Evolutionary conservation across 805 yeast genomes (phyloP).

Genomic region (Metschnikowia santaceciliae): DNA sequence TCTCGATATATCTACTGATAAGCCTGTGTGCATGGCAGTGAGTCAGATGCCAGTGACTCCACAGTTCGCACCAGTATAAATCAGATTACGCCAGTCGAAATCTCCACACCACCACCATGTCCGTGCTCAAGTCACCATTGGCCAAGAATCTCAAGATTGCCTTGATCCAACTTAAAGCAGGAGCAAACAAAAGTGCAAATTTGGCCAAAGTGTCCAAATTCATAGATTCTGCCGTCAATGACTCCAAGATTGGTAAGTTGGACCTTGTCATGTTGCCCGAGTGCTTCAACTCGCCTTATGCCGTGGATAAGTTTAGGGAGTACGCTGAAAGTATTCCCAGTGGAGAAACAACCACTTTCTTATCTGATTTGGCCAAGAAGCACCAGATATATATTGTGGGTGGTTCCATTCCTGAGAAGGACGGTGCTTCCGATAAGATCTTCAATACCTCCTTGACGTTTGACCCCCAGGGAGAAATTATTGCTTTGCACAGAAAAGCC

Average conservation of each 20-base stretch:
- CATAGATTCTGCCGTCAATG: conserved; percentile 55
- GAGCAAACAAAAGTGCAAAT: conserved; percentile 77
- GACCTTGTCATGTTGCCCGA: conserved; percentile 88
- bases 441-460: conserved; percentile 76
- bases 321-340: conserved; percentile 85
- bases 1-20: too few species aligned
- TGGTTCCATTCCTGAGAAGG: conserved; percentile 85
- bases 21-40: neutral
- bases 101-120: conserved; percentile 6
- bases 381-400: conserved; percentile 69
- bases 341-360: conserved; percentile 62
- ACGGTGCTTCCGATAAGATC: conserved; percentile 38
- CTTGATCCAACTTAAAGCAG: conserved; percentile 75
- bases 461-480: conserved; percentile 63
- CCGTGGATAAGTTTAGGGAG: conserved; percentile 78
- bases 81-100: neutral
- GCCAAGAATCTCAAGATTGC: conserved; percentile 71
- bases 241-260: conserved; percentile 33
- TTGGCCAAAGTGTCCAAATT: conserved; percentile 61
- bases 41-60: neutral
- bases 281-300: conserved; percentile 94
- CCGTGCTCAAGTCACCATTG: conserved; percentile 37
- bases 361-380: conserved; percentile 64
- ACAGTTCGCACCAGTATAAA: conserved; percentile 3
- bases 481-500: conserved; percentile 86